Conservation (phyloP, 495 filamentous ascomycete species). For the Penicillium lividum region DNA sequence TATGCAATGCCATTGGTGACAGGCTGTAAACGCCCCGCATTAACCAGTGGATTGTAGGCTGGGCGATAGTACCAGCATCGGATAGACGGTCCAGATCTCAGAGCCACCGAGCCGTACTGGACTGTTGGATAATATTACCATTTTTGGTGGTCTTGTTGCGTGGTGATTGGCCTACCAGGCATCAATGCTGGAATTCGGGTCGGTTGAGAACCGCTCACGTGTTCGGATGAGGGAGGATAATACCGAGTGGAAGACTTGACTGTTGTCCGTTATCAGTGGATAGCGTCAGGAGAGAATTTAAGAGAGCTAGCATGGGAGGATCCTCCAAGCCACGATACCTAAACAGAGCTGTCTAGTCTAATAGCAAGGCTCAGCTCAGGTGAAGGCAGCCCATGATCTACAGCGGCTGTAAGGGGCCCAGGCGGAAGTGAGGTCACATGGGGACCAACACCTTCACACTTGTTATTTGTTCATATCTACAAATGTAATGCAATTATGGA, state of each 20-base stretch:
- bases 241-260: constrained; percentile 2
- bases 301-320: background rate
- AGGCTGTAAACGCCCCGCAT: constrained; percentile 19
- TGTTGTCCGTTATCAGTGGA: background rate
- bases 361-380: background rate
- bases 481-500: no score
- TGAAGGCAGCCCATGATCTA: background rate
- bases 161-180: constrained; percentile 15
- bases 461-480: no score
- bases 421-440: background rate
- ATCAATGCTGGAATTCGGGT: constrained; percentile 1
- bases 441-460: no score
- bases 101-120: constrained; percentile 13
- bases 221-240: constrained; percentile 13
- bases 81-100: constrained; percentile 12
- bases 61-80: constrained; percentile 20
- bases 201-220: constrained; percentile 26
- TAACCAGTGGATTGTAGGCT: constrained; percentile 11
- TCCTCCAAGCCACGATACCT: background rate
- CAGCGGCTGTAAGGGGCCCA: background rate
- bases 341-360: background rate
- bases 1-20: constrained; percentile 7
- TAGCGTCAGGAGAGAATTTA: background rate
- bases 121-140: constrained; percentile 18
- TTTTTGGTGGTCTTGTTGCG: constrained; percentile 1